These are phyloP conservation scores for Paraphoma sp. DNA, from an alignment of 2,329 filamentous ascomycete genomes.

Conservation along the genomic window DNA sequence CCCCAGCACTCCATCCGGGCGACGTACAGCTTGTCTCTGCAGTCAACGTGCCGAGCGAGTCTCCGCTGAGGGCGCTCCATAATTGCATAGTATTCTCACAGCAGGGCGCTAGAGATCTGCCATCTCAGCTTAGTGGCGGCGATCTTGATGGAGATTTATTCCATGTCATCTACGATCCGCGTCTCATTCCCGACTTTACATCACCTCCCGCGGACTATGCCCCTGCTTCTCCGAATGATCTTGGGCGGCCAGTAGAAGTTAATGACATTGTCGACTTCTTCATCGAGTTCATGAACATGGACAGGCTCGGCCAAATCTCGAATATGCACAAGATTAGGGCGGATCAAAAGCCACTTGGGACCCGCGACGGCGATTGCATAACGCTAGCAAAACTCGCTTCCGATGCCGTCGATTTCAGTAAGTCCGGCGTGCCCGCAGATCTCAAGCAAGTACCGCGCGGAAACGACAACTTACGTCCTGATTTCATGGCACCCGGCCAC, in stretches of 20 bases:
- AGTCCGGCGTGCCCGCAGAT: conserved; percentile 28
- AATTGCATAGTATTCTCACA: conserved; percentile 85
- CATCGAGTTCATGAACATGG: conserved; percentile 58
- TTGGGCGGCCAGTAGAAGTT: conserved; percentile 65
- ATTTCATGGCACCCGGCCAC: conserved; percentile 62
- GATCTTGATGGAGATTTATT: conserved; percentile 86
- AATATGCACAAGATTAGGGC: conserved; percentile 52
- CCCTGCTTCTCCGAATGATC: conserved; percentile 60
- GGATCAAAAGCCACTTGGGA: conserved; percentile 42
- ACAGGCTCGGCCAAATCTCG: conserved; percentile 52
- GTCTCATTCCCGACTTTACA: conserved; percentile 53
- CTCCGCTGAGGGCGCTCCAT: conserved; percentile 65
- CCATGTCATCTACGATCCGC: conserved; percentile 75
- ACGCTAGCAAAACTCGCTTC: conserved; percentile 49
- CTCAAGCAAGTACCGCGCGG: conserved; percentile 23
- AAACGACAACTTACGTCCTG: conserved; percentile 48
- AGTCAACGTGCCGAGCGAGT: conserved; percentile 63
- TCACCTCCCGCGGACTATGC: conserved; percentile 75
- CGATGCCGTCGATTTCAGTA: conserved; percentile 40
- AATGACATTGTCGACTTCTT: conserved; percentile 82
- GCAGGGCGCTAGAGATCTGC: conserved; percentile 73
- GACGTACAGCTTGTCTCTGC: conserved; percentile 74
- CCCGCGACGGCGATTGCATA: conserved; percentile 40
- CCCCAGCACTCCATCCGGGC: conserved; percentile 80
- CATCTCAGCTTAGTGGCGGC: conserved; percentile 79